phyloP scores from a whole-genome alignment of 2,329 filamentous ascomycete genomes.

The Reticulascus tulasneorum region DNA sequence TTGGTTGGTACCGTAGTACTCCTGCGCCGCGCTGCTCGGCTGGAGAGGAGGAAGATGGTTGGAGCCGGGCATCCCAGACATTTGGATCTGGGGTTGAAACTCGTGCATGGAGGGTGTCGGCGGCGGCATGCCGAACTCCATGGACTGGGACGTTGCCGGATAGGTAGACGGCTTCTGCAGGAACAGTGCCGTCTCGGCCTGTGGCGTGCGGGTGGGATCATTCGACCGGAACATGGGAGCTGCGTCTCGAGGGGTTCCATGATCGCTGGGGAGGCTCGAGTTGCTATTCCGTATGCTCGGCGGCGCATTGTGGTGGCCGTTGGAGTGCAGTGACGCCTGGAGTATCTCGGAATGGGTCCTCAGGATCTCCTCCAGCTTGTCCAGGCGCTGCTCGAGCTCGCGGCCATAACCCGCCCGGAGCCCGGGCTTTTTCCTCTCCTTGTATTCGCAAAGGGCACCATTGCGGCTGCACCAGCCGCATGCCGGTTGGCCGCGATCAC shows the following conservation, averaged over 20 bases:
- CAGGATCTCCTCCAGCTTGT: conserved; percentile 64
- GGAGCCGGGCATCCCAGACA: conserved; percentile 34
- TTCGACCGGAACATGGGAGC: conserved; percentile 43
- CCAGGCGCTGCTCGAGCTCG: conserved; percentile 68
- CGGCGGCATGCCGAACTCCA: conserved; percentile 47
- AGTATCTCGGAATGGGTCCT: conserved; percentile 64
- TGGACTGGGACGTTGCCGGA: conserved; percentile 38
- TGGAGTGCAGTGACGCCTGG: conserved; percentile 47
- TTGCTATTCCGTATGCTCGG: conserved; percentile 46
- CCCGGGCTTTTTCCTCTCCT: conserved; percentile 65
- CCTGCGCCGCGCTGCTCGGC: conserved; percentile 39
- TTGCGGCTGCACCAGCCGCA: conserved; percentile 67
- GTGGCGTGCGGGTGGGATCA: conserved; percentile 47
- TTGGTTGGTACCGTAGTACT: conserved; percentile 43
- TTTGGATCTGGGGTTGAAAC: conserved; percentile 41
- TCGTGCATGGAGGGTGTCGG: conserved; percentile 46
- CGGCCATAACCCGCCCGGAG: conserved; percentile 66
- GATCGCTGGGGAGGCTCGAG: conserved; percentile 49
- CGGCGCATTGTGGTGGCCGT: conserved; percentile 29
- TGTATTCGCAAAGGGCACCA: conserved; percentile 61
- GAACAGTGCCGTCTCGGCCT: conserved; percentile 58
- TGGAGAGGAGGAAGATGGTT: conserved; percentile 20
- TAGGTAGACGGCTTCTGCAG: conserved; percentile 55
- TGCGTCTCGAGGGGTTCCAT: conserved; percentile 50
- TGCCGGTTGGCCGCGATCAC: conserved; percentile 70